phyloP scores from a whole-genome alignment of 441 rosid genomes.

The Eruca vesicaria region DNA sequence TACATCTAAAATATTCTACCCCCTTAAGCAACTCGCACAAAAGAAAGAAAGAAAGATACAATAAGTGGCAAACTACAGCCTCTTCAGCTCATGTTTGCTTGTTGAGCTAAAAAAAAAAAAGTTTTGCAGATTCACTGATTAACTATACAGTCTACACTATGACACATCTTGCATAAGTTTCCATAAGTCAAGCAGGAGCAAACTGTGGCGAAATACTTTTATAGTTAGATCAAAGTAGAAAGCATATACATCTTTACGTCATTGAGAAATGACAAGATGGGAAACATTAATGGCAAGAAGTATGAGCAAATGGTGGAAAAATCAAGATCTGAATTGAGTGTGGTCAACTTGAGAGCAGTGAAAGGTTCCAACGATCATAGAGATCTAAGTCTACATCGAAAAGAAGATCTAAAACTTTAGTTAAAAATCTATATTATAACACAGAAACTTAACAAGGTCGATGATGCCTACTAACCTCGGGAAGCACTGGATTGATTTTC shows the following conservation, averaged over 20 bases:
- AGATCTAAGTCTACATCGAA: conserved; percentile 30
- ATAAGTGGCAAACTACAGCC: not conserved
- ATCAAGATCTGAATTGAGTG: conserved; percentile 17
- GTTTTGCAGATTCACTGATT: conserved; percentile 1
- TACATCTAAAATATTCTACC: not conserved
- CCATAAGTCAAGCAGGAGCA: not conserved
- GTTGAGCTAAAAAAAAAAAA: not conserved
- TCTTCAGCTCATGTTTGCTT: not conserved
- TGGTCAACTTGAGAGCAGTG: not conserved
- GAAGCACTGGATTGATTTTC: conserved; percentile 49
- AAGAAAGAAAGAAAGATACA: not conserved
- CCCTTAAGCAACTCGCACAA: not conserved
- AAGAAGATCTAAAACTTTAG: conserved; percentile 21
- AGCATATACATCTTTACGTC: not conserved
- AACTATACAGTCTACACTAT: not conserved
- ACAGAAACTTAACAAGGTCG: not conserved
- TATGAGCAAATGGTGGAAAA: not conserved
- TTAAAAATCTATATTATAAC: too few species aligned
- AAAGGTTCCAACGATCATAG: conserved; percentile 1
- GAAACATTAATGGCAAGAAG: conserved; percentile 9
- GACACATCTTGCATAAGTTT: conserved; percentile 4
- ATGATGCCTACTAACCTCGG: conserved; percentile 49
- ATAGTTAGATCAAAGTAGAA: not conserved
- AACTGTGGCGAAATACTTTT: not conserved
- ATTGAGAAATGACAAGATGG: not conserved